Base-by-base conservation (phyloP, 305 asterid genomes). In the Petunia hybrid region DNA sequence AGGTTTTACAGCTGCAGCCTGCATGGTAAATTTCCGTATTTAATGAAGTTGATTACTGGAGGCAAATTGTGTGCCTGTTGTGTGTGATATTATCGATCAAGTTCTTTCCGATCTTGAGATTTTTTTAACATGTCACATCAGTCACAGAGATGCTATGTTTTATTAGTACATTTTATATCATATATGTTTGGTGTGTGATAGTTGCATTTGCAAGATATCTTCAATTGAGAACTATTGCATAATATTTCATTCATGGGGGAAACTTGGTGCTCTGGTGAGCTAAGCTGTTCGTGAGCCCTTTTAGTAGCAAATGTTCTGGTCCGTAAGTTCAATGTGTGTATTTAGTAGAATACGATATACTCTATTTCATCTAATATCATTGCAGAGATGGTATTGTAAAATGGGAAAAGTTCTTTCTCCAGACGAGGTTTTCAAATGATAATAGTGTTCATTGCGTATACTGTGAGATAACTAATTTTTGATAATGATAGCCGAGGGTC, bases 391-490 rank as follows among this genome's bases (percentile, higher is more conserved):
- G 64, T 74, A 36, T 53, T 74, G 8, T 51, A 51, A 51, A 4
- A 35, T 4, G 53, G 63, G 42, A 35, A 66, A 35, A 9, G 6
- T 5, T 38, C 35, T 5, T 74, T 53, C 13, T 9, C 57, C 60
- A 1, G 31, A 41, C 43, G 76, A 74, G 78, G 64, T 51, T 53
- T 70, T 53, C 63, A 74, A 74, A 74, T 13, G 64, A 74, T 74
- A 73, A 12, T 31, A 48, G 36, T 8, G 64, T 36, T 53, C 64
- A 45, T 74, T 51, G 78, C 64, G 4, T 38, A 13, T 41, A 22
- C 22, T 51, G 39, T 51, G 35, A 4, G 35, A 71, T 39, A 14
- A 53, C 64, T 53, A 53, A 48, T 22, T 22, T 22, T 22, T 22
- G 31, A 22, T 22, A 22, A 22, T 22, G 31, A 22, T 22, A 22